phyloP scores from a whole-genome alignment of 352 stramenopile genomes.

The Phytophthora niederhauseri region DNA sequence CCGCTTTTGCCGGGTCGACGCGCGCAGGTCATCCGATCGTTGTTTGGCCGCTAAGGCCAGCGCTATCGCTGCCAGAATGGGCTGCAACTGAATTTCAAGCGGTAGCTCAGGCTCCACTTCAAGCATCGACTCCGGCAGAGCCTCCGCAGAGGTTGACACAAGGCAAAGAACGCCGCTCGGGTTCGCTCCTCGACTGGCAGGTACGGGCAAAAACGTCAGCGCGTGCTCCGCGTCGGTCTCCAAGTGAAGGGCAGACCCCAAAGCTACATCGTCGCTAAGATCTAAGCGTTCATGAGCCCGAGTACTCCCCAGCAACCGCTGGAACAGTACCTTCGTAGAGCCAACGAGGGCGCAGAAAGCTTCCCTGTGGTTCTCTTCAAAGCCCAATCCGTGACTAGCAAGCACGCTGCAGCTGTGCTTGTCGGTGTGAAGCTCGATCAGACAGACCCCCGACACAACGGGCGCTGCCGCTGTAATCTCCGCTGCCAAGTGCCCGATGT shows the following conservation, averaged over 20 bases:
- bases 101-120: slow-evolving; percentile 17
- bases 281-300: slow-evolving; percentile 43
- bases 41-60: slow-evolving; percentile 56
- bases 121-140: slow-evolving; percentile 27
- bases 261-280: slow-evolving; percentile 40
- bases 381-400: slow-evolving; percentile 22
- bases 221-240: slow-evolving; percentile 24
- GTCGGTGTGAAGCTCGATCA: slow-evolving; percentile 54
- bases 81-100: slow-evolving; percentile 42
- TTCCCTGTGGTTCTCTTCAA: slow-evolving; percentile 11
- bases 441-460: slow-evolving; percentile 44
- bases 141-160: slow-evolving; percentile 20
- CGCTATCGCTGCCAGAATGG: slow-evolving; percentile 54
- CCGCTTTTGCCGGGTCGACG: slow-evolving; percentile 67
- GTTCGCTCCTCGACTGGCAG: slow-evolving; percentile 37
- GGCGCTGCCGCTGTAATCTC: slow-evolving; percentile 34
- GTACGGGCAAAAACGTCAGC: slow-evolving; percentile 59
- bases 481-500: slow-evolving; percentile 38
- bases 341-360: slow-evolving; percentile 22
- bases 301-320: slow-evolving; percentile 46
- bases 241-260: slow-evolving; percentile 34
- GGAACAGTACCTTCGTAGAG: slow-evolving; percentile 33
- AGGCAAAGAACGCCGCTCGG: slow-evolving; percentile 57
- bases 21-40: slow-evolving; percentile 61
- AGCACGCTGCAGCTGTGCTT: slow-evolving; percentile 47